Base-by-base conservation (phyloP, 2,329 filamentous ascomycete species). In the Fusarium beomiforme region DNA sequence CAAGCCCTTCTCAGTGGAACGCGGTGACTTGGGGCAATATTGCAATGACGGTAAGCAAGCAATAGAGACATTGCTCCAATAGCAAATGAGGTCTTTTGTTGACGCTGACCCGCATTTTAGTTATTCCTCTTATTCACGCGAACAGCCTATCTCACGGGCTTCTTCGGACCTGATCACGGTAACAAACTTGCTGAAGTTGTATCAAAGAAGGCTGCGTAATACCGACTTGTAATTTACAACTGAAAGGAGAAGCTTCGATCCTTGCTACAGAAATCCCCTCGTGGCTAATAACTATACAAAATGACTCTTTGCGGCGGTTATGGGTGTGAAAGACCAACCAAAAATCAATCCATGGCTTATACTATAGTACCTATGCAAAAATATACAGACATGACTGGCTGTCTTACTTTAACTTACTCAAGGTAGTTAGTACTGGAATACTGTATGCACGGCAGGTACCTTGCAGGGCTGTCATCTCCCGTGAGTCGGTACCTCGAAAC, bases 1-100 rank as follows among this genome's bases (percentile, higher is more conserved):
- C 87, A 46, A 85, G 89, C 71, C 79, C 91, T 14, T 79, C 75
- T 8, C 81, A 79, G 24, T 94, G 92, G 92, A 93, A 93, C 78
- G 82, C 86, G 36, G 87, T 91, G 83, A 87, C 90, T n/a, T 92
- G 89, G 88, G 92, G 92, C 5, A 94, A 94, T 75, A 84, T 94
- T 68, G 90, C 86, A 11, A 85, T 86, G 53, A 93, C 91, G 29
- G 87, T 90, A 74, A 81, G 86, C n/a, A 10, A 44, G 31, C 9
- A 33, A 34, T 51, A 49, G 11, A 36, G 21, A 24, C 23, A 53
- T 10, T 31, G 14, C 31, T 33, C 21, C 23, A 21, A 29, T 13
- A 29, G 9, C 29, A 42, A 41, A 23, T 19, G 24, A 42, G 23
- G 16, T 34, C 33, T 31, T 44, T 41, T 33, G 12, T 53, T 49